Base-by-base conservation (phyloP, 192 early-diverging fungal genomes). In the Geranomyces michiganensis region DNA sequence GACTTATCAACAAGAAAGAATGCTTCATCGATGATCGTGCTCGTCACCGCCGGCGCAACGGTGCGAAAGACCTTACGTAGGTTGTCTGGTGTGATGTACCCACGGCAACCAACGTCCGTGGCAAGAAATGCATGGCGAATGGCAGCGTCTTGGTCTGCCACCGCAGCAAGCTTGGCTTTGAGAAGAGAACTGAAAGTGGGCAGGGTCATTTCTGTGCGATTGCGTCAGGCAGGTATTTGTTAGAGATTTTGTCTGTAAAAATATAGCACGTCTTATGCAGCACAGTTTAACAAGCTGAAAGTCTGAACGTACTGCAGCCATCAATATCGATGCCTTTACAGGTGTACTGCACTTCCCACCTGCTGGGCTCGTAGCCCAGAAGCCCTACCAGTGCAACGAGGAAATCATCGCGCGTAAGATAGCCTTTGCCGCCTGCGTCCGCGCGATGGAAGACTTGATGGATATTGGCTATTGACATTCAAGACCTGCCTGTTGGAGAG, bases 311-410 rank as follows among this genome's bases (percentile, higher is more conserved):
- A 62, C 63, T 46, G 21, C 30, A 22, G n/a, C 56, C 48, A 15
- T 70, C 61, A 27, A 69, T 65, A 26, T 76, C 55, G 13, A 69
- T 51, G 43, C 17, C 26, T 22, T 49, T 62, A 10, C 32, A 22
- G 10, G 24, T 45, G 24, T 41, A 32, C n/a, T n/a, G 22, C 0
- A 56, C 33, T 36, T 68, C 68, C 19, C 27, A 70, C 61, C 56
- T 32, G 58, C 58, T 60, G 27, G 80, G 80, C 53, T 74, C 61
- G 71, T 73, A 81, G 26, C 80, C 80, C 47, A 81, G 60, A 44
- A 81, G 44, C 2, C 73, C 80, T 15, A 71, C 59, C 10, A 75
- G 43, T 13, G 70, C 80, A 14, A 81, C 76, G 41, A 73, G 63
- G 21, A 76, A 45, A 24, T 78, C 80, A 31, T 68, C 65, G 13